Evolutionary conservation across 176 grass and related monocot species (phyloP).

Genomic region (Thalia dealbata): DNA sequence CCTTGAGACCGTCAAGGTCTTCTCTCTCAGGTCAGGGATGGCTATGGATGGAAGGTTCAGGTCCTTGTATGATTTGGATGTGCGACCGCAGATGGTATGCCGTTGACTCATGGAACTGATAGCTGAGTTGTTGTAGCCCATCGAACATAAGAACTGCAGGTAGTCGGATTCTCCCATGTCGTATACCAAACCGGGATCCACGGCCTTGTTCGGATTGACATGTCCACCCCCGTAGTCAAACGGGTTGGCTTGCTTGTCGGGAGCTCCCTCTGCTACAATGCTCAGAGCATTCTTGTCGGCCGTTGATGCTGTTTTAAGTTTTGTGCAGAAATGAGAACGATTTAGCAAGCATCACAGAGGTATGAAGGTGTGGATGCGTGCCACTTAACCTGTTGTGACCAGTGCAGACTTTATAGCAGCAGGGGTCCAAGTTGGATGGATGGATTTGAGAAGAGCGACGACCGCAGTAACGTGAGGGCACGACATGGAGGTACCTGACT

Average conservation of each 20-base stretch:
- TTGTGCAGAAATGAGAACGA: background rate
- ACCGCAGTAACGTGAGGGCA: conserved; percentile 76
- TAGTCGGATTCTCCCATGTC: conserved; percentile 62
- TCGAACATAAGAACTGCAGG: conserved; percentile 66
- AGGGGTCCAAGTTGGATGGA: conserved; percentile 81
- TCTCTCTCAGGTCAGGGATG: conserved; percentile 48
- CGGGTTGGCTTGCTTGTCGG: conserved; percentile 62
- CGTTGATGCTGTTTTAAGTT: conserved; percentile 34
- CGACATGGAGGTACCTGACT: conserved; percentile 94
- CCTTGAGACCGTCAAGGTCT: conserved; percentile 57
- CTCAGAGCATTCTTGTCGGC: conserved; percentile 48
- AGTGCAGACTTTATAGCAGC: conserved; percentile 89
- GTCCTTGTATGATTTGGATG: conserved; percentile 37
- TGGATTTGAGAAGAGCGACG: conserved; percentile 68
- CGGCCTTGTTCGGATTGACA: conserved; percentile 70
- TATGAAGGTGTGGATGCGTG: background rate
- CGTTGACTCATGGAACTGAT: conserved; percentile 51
- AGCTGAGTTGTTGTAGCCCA: conserved; percentile 74
- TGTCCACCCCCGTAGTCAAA: conserved; percentile 91
- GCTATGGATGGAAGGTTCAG: conserved; percentile 79
- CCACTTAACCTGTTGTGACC: conserved; percentile 62
- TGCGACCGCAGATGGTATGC: conserved; percentile 31
- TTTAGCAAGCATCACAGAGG: background rate
- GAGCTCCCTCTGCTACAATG: conserved; percentile 59
- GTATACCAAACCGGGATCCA: conserved; percentile 63